A percentile compares a stretch with the other conserved stretches of the same genome.
Conservation (phyloP, 2,329 filamentous ascomycete species). For the Trichoderma koningii region DNA sequence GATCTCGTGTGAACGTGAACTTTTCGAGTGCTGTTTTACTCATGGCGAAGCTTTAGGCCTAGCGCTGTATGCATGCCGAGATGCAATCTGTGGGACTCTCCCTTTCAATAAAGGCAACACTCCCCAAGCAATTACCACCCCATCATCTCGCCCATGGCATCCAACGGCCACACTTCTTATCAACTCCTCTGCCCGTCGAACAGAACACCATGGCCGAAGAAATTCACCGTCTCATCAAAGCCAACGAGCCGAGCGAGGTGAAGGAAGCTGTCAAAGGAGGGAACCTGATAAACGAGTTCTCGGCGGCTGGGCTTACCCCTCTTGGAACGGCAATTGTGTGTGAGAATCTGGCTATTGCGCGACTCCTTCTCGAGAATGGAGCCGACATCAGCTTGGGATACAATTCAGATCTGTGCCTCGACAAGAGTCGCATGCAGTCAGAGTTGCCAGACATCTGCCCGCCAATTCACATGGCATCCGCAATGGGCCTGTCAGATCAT, state of each 20-base stretch:
- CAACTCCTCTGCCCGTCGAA: background rate
- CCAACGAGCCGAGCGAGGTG: background rate
- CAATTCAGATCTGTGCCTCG: background rate
- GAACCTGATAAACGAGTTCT: background rate
- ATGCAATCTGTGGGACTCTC: too few species aligned
- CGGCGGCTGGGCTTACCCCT: background rate
- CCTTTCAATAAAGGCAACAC: too few species aligned
- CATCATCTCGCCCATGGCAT: too few species aligned
- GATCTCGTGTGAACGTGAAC: too few species aligned
- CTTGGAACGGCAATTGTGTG: background rate
- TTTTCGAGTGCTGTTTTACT: too few species aligned
- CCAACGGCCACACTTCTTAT: too few species aligned
- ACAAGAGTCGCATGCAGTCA: background rate
- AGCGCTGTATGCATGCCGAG: too few species aligned
- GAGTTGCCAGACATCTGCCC: background rate
- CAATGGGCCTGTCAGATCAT: background rate
- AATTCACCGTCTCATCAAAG: background rate
- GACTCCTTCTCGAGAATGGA: background rate
- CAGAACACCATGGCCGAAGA: background rate
- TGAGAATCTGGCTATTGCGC: background rate
- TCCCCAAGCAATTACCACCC: too few species aligned
- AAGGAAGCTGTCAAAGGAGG: background rate
- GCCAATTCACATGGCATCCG: background rate
- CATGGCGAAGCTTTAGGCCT: too few species aligned
- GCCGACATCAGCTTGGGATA: background rate